phyloP scores from a whole-genome alignment of 2,329 filamentous ascomycete species.

The Clarireedia homoeocarpa region DNA sequence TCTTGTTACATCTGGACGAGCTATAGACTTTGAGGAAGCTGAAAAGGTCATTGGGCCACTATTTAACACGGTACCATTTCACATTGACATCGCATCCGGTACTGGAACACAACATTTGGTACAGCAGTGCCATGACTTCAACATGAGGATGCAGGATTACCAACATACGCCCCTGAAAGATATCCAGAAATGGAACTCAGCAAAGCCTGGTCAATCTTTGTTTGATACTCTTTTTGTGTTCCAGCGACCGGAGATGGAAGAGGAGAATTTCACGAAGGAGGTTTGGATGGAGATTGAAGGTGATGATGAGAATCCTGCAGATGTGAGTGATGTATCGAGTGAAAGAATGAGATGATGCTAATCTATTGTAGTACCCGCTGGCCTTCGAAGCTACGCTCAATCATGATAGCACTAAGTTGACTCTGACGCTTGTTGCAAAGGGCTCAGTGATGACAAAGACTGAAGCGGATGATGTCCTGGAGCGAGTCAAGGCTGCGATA shows the following conservation, averaged over 20 bases:
- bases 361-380: constrained; percentile 42
- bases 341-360: constrained; percentile 8
- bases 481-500: constrained; percentile 32
- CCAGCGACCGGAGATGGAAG: constrained; percentile 43
- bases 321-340: constrained; percentile 26
- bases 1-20: constrained; percentile 70
- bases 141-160: constrained; percentile 58
- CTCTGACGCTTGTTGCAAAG: constrained; percentile 53
- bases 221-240: constrained; percentile 84
- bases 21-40: constrained; percentile 56
- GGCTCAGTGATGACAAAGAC: constrained; percentile 32
- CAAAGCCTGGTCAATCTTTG: constrained; percentile 42
- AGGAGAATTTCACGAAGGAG: constrained; percentile 21
- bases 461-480: constrained; percentile 33
- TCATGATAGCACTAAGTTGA: constrained; percentile 38
- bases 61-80: constrained; percentile 83
- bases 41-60: constrained; percentile 70
- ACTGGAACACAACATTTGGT: constrained; percentile 55
- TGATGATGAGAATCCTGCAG: constrained; percentile 36
- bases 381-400: constrained; percentile 64
- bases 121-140: constrained; percentile 60
- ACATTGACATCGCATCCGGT: constrained; percentile 36
- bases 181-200: constrained; percentile 70
- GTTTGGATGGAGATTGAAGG: constrained; percentile 48
- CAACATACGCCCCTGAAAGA: constrained; percentile 74